Evolutionary conservation across 495 filamentous ascomycete species (phyloP).

Genomic region (Bathelium albidoporum): DNA sequence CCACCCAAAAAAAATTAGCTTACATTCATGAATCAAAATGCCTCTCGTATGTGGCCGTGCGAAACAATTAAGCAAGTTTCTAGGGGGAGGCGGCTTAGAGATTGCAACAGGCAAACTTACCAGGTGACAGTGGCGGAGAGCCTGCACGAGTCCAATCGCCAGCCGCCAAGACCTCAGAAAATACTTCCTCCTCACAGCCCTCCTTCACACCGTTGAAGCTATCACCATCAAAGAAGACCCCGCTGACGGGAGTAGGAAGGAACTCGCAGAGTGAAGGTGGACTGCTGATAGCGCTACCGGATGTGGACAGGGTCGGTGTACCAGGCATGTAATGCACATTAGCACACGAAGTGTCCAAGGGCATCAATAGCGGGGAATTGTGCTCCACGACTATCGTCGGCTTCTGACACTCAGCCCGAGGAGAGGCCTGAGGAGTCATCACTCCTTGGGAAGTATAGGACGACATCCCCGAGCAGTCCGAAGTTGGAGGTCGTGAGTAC

Average conservation of each 20-base stretch:
- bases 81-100: background rate
- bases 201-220: conserved; percentile 68
- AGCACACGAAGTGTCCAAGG: conserved; percentile 66
- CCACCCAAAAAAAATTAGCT: conserved; percentile 8
- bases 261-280: conserved; percentile 67
- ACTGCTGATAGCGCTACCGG: conserved; percentile 77
- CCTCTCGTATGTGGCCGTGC: background rate
- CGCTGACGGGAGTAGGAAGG: conserved; percentile 72
- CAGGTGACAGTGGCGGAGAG: conserved; percentile 86
- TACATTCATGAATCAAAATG: background rate
- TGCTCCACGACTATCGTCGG: conserved; percentile 61
- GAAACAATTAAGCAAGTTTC: background rate
- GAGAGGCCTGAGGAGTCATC: conserved; percentile 70
- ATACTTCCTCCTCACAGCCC: conserved; percentile 62
- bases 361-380: conserved; percentile 60
- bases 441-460: conserved; percentile 51
- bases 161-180: conserved; percentile 64
- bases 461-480: conserved; percentile 42
- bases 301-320: conserved; percentile 79
- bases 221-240: conserved; percentile 64
- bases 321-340: conserved; percentile 71
- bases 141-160: conserved; percentile 65
- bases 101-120: conserved; percentile 46
- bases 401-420: conserved; percentile 65
- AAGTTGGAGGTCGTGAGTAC: conserved; percentile 65